Base-by-base conservation (phyloP, 2,329 filamentous ascomycete genomes). In the Penicillium psychrosexuale region DNA sequence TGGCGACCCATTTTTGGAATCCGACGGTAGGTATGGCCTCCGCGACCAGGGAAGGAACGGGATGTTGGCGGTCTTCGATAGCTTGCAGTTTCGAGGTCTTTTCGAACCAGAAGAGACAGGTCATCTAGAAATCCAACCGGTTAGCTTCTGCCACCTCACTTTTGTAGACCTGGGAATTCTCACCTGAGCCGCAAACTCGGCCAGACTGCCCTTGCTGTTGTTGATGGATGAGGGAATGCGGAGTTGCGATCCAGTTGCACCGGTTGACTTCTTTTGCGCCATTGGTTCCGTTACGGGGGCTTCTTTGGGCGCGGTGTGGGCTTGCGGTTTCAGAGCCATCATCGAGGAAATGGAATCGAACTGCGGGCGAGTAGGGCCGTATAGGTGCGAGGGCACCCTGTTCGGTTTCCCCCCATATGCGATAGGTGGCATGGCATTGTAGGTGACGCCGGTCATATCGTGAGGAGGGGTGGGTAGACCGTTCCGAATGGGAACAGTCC, bases 81-180 rank as follows among this genome's bases (percentile, higher is more conserved):
- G 84, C 82, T 63, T 88, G 84, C 15, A 97, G 78, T 22, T 88
- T 88, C n/a, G 88, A 82, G 40, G 89, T 88, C 15, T 88, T 89
- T 74, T 97, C 92, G 70, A 97, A 97, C 93, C 94, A 97, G 77
- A 97, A 97, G 13, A 99, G 81, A 69, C 93, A 97, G 12, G 93
- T 96, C 74, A 97, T 90, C 90, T 96, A 66, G 3, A 55, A 42
- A 13, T 30, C 2, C 19, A 2, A 13, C 2, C 12, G 3, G 38
- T 49, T 37, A 60, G 56, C 30, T 47, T 47, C 13, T 47, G 33
- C 27, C 3, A 34, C 34, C 6, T 19, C 17, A 27, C 13, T 8
- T 5, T 11, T 40, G 6, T 28, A 33, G 42, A 30, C 7, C 31
- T 5, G 33, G 22, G 11, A 22, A 27, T 52, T 34, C 61, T 60